Evolutionary conservation across 495 filamentous ascomycete genomes (phyloP).

Genomic region (Neurospora sp.): DNA sequence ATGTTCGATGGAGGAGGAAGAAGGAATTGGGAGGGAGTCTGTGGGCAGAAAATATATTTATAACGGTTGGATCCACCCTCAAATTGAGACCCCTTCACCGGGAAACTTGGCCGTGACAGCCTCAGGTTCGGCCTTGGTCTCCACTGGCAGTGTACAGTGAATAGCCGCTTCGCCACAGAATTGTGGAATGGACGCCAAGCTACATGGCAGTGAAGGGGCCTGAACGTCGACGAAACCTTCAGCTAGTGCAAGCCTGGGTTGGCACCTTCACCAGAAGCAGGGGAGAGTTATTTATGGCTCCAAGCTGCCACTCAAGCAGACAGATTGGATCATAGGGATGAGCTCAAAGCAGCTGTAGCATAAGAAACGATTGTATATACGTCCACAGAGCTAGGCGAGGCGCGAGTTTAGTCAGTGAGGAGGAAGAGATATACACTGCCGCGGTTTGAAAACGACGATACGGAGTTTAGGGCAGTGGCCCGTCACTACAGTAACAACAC

Average conservation of each 20-base stretch:
- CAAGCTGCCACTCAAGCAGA: background rate
- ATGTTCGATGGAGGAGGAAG: background rate
- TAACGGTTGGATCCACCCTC: background rate
- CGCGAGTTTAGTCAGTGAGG: background rate
- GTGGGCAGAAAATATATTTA: background rate
- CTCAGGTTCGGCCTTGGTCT: background rate
- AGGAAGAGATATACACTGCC: background rate
- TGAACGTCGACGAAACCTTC: background rate
- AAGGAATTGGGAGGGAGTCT: background rate
- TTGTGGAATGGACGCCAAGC: background rate
- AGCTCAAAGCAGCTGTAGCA: background rate
- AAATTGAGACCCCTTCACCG: background rate
- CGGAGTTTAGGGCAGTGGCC: background rate
- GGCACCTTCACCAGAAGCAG: background rate
- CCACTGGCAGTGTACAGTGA: background rate
- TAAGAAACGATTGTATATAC: background rate
- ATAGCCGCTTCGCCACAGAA: background rate
- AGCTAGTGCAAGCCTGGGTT: background rate
- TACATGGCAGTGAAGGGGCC: background rate
- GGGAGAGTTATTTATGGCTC: background rate
- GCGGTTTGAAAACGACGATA: background rate
- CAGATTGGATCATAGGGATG: background rate
- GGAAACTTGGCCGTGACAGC: background rate
- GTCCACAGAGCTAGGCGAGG: background rate
- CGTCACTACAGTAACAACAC: background rate